Evolutionary conservation across 83 land plant genomes (phyloP).

Genomic region (Diphasiastrum complanatum): DNA sequence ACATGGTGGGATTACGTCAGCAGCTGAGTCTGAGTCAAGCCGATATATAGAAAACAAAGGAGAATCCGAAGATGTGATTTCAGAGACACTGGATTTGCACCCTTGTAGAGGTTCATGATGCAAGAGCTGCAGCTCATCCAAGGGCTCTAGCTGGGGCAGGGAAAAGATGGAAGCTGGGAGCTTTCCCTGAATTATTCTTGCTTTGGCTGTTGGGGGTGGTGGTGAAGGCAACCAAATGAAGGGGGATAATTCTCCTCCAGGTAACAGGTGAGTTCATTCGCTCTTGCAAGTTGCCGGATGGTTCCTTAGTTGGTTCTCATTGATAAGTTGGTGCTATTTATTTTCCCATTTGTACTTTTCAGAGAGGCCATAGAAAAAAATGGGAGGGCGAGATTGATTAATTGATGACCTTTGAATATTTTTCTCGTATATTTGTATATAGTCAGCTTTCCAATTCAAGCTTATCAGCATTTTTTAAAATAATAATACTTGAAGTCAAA

Average conservation of each 20-base stretch:
- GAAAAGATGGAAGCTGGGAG: constrained; percentile 13
- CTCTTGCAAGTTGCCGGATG: too few species aligned
- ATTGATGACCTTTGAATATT: too few species aligned
- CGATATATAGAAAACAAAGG: neutral
- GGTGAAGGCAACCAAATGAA: neutral
- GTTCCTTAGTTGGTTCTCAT: too few species aligned
- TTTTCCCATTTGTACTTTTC: too few species aligned
- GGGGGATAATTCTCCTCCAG: neutral
- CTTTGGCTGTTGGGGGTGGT: neutral
- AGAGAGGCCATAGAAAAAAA: too few species aligned
- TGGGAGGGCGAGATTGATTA: too few species aligned
- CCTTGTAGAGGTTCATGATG: neutral
- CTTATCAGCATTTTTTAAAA: too few species aligned
- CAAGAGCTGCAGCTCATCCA: neutral
- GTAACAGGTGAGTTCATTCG: too few species aligned
- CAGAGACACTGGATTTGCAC: neutral
- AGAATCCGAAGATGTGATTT: neutral
- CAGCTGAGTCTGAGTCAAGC: neutral
- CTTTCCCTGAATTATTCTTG: neutral
- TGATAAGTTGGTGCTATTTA: too few species aligned
- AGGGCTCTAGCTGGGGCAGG: constrained; percentile 8
- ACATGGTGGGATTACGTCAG: neutral
- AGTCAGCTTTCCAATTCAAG: too few species aligned
- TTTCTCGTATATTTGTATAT: too few species aligned
- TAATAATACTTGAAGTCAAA: too few species aligned